These are phyloP conservation scores for Adansonia madagascariensis DNA, from an alignment of 441 rosid species.

Conservation along the genomic window DNA sequence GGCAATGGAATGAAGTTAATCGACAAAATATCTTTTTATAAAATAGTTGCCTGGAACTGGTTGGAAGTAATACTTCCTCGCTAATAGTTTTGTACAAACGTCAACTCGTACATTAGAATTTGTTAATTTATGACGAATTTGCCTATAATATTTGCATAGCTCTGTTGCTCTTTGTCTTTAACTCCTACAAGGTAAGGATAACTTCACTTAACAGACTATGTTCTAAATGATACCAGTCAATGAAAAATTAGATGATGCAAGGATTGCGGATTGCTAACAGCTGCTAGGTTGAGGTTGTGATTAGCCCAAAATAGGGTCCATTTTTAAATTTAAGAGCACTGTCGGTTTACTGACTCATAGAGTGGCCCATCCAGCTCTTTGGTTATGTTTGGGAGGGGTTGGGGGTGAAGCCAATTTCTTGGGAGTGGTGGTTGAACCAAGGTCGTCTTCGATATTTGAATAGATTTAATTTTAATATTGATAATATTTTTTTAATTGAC, in stretches of 20 bases:
- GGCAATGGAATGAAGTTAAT: conserved; percentile 30
- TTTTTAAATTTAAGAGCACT: too few species aligned
- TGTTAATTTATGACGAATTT: conserved; percentile 12
- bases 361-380: too few species aligned
- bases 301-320: too few species aligned
- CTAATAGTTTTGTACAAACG: conserved; percentile 28
- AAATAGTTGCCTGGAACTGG: conserved; percentile 29
- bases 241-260: neutral
- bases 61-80: conserved; percentile 12
- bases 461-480: too few species aligned
- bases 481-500: neutral
- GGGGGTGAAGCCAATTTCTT: too few species aligned
- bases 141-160: neutral
- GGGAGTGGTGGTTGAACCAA: too few species aligned
- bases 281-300: too few species aligned
- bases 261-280: neutral
- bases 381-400: too few species aligned
- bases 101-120: conserved; percentile 31
- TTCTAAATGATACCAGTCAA: neutral
- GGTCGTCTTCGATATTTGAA: too few species aligned
- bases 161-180: neutral
- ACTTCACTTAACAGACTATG: neutral
- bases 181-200: neutral
- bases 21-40: conserved; percentile 32
- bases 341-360: too few species aligned